Base-by-base conservation (phyloP, 371 early-diverging fungal genomes). In the Lichtheimia corymbifera region DNA sequence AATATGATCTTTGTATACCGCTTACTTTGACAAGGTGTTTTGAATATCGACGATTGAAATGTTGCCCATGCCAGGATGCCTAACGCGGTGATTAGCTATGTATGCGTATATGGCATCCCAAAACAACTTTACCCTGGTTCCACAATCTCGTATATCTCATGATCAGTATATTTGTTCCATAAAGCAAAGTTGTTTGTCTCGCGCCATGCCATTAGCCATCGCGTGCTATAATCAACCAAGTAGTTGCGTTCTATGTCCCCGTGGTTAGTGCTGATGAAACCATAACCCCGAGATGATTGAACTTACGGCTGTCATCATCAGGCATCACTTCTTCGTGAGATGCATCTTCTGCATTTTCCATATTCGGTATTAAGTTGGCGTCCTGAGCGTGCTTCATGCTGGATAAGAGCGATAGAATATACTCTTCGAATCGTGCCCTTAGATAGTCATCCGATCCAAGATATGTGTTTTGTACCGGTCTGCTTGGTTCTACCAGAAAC, bases 371-470 rank as follows among this genome's bases (percentile, higher is more conserved):
- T 6, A 70, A 27, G 47, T 74, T 67, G 14, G 79, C 71, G 40
- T 71, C 75, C 50, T 85, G 83, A 2, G 85, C 83, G 64, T 84
- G 77, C 55, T 88, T 88, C 43, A 89, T 83, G 18, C 89, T 89
- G 0, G 88, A 85, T 45, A 92, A 70, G 15, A 92, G 59, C 0
- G 89, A 82, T 42, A 87, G 61, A 5, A 91, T 71, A 61, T 93
- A 93, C 56, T 81, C 77, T 70, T 93, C 93, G 62, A 93, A 91
- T 44, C 87, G 82, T 12, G 87, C 78, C 28, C 93, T 82, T 20
- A 93, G 76, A 60, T 91, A 89, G 54, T 91, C 91, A 56, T 93
- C 92, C n/a, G 88, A 86, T 25, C 92, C 93, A 30, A 82, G 79
- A 57, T 86, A 91, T 20, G 78, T 76, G 47, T 81, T 86, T 65